Conservation (phyloP, 805 yeast species). For the Candida krabiensis region DNA sequence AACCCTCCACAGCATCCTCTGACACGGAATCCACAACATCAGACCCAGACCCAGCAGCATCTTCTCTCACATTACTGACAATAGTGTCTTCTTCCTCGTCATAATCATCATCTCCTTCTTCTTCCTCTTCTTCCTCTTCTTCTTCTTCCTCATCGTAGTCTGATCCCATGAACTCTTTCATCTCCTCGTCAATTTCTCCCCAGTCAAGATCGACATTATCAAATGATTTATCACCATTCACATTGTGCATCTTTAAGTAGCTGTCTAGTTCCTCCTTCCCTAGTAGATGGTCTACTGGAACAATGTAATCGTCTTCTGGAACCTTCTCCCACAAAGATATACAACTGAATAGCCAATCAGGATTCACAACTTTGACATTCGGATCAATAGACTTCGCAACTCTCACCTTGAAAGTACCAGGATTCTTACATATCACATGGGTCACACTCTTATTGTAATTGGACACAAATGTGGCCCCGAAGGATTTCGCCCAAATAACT, state of each 20-base stretch:
- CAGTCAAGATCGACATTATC: conserved; percentile 48
- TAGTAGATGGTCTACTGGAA: conserved; percentile 50
- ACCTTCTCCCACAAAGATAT: conserved; percentile 74
- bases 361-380: conserved; percentile 72
- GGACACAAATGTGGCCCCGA: conserved; percentile 82
- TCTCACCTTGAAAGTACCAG: conserved; percentile 82
- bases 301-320: conserved; percentile 57
- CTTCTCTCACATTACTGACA: conserved; percentile 3
- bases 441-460: conserved; percentile 76
- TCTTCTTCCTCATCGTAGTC: conserved; percentile 44
- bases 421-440: conserved; percentile 80
- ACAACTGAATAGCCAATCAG: conserved; percentile 91
- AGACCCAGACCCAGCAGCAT: too few species aligned
- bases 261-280: conserved; percentile 46
- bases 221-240: conserved; percentile 40
- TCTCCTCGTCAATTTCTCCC: conserved; percentile 56
- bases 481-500: conserved; percentile 87
- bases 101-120: conserved; percentile 8
- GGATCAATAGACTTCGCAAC: conserved; percentile 67
- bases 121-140: conserved; percentile 18
- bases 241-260: conserved; percentile 37
- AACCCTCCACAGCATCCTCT: conserved; percentile 9
- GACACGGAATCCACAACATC: too few species aligned
- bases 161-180: conserved; percentile 47
- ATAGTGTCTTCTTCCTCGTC: conserved; percentile 20